These are phyloP conservation scores for Azolla pinnata DNA, from an alignment of 75 land plant genomes.

Conservation along the genomic window DNA sequence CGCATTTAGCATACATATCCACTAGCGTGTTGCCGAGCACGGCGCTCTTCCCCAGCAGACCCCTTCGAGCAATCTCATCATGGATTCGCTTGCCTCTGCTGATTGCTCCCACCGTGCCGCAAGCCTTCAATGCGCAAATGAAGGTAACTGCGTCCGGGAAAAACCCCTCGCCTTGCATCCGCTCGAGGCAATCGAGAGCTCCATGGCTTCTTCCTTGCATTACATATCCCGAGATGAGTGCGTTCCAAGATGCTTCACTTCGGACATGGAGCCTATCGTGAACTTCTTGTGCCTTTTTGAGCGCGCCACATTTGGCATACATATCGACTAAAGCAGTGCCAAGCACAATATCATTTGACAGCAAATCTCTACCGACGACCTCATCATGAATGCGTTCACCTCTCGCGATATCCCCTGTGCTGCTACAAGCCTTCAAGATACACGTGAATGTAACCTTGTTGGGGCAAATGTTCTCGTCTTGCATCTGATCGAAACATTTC, in stretches of 20 bases:
- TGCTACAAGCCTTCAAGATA: constrained; percentile 13
- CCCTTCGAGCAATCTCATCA: constrained; percentile 2
- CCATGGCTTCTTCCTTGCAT: constrained; percentile 1
- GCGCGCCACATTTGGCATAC: constrained; percentile 14
- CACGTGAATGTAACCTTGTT: constrained; percentile 8
- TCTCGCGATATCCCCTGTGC: constrained; percentile 3
- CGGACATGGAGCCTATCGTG: constrained; percentile 6
- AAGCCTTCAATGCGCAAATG: constrained; percentile 8
- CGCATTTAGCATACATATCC: constrained; percentile 9
- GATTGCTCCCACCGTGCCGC: constrained; percentile 6
- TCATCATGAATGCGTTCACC: constrained; percentile 10
- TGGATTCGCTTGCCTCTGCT: constrained; percentile 11
- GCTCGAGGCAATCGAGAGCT: constrained; percentile 16
- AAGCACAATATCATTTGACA: not conserved
- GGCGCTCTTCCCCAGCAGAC: not conserved
- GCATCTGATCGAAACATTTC: constrained; percentile 9
- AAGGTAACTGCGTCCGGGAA: constrained; percentile 20
- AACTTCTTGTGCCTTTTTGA: constrained; percentile 8
- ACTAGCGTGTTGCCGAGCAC: not conserved
- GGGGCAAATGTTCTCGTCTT: not conserved
- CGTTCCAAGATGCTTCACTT: constrained; percentile 10
- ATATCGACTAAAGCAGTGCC: constrained; percentile 2
- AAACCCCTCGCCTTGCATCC: constrained; percentile 22
- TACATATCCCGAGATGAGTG: constrained; percentile 11
- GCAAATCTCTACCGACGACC: constrained; percentile 2